Conservation (phyloP, 129 eudicot genomes). For the Flaveria robusta region DNA sequence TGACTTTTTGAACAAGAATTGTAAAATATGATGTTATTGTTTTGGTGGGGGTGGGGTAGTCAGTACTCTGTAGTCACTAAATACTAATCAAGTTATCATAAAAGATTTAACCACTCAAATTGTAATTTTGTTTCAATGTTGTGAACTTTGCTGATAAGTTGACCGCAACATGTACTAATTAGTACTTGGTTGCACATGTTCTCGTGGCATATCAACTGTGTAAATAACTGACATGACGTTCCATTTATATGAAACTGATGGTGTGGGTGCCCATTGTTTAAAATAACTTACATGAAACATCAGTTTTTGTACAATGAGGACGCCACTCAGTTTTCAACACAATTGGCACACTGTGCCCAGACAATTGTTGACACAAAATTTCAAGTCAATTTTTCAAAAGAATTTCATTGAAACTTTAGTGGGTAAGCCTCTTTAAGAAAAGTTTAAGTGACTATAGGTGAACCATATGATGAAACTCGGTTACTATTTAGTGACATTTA, state of each 20-base stretch:
- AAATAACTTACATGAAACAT: background rate
- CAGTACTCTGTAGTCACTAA: background rate
- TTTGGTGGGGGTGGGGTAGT: too few species aligned
- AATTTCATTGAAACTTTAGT: background rate
- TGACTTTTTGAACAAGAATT: background rate
- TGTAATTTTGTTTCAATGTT: background rate
- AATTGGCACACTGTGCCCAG: background rate
- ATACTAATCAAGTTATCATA: background rate
- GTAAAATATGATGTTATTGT: background rate
- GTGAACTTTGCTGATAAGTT: background rate
- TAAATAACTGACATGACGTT: background rate
- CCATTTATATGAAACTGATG: background rate
- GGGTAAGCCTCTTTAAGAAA: background rate
- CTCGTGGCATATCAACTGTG: background rate
- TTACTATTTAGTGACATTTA: too few species aligned
- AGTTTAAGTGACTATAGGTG: background rate
- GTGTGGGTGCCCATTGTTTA: background rate
- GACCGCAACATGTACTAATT: background rate
- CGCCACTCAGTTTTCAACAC: background rate
- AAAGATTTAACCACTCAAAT: background rate
- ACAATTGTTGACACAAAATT: background rate
- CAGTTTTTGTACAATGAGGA: background rate
- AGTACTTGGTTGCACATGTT: background rate
- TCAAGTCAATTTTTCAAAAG: background rate
- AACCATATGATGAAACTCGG: background rate